Evolutionary conservation across 768 basidiomycete species (phyloP).

Genomic region (Lyophyllum decastes): DNA sequence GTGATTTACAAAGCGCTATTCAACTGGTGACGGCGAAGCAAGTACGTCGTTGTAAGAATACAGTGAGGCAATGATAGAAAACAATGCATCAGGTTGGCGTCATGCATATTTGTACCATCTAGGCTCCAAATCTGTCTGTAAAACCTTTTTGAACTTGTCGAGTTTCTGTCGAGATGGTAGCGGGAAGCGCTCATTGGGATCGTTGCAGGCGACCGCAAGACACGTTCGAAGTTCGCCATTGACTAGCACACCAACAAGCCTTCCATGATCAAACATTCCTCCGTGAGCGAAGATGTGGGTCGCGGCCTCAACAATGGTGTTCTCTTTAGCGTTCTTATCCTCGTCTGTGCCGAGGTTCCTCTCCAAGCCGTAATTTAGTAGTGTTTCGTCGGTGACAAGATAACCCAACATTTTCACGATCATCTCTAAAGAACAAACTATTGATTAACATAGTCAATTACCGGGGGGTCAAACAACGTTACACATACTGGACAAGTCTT

Average conservation of each 20-base stretch:
- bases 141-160: neutral
- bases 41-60: too few species aligned
- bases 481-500: neutral
- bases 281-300: neutral
- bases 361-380: neutral
- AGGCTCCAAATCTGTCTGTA: neutral
- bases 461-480: neutral
- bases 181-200: neutral
- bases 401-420: neutral
- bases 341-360: neutral
- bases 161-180: neutral
- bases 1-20: too few species aligned
- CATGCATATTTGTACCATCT: constrained; percentile 11
- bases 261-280: neutral
- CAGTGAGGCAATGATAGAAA: too few species aligned
- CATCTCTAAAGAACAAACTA: neutral
- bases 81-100: neutral
- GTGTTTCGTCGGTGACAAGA: neutral
- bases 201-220: neutral
- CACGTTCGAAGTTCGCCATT: neutral
- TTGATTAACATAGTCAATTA: neutral
- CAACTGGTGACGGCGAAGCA: too few species aligned
- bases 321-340: neutral
- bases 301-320: neutral
- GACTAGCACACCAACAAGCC: neutral